Evolutionary conservation across 2,329 filamentous ascomycete species (phyloP), one percentile per base, ranked within the genome.

Genomic region (Monilinia polystroma): DNA sequence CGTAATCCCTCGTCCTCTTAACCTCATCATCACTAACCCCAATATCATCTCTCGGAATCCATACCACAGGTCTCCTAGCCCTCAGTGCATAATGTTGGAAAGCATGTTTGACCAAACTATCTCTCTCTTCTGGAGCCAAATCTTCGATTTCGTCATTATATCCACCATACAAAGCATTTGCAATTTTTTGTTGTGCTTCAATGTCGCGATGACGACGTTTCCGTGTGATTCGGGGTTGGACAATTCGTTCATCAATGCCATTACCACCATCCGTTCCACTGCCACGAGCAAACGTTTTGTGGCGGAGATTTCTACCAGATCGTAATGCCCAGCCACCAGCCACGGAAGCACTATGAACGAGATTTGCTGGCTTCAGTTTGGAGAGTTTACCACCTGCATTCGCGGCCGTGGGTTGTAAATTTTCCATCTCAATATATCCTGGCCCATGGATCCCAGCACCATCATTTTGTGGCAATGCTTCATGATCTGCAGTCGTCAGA

Each of bases 71-170:
- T 64, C 93, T 85, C 63, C 90, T 86, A 1, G 93, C 91, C 11
- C 95, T 87, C 49, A 97, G 82, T 0, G 95, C 95, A 45, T 88
- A 89, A 75, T 99, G 95, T 79, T 93, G 89, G 78, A 99, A 99
- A 0, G 94, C 93, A 73, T 93, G 89, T 65, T 89, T 89, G 16
- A 95, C 90, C 51, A 98, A 85, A 67, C 87, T 83, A 75, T 98
- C 93, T 73, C 95, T 86, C 77, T 97, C 92, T 23, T 94, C 91
- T 0, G 93, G 92, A 1, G 92, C 95, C 59, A 99, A 82, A 76
- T 99, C 95, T 77, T 97, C 94, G 70, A 99, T 89, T 80, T 97
- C 93, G 75, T 98, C 94, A 71, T 94, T 89, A 73, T 93, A 91
- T 4, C 91, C 91, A 29, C 91, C 89, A 77, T 93, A 99, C 2